Percentiles rank a stretch among this genome's conserved stretches.
Evolutionary conservation across 257 asterid species (phyloP).

Genomic region (Salvia rosmarinus): DNA sequence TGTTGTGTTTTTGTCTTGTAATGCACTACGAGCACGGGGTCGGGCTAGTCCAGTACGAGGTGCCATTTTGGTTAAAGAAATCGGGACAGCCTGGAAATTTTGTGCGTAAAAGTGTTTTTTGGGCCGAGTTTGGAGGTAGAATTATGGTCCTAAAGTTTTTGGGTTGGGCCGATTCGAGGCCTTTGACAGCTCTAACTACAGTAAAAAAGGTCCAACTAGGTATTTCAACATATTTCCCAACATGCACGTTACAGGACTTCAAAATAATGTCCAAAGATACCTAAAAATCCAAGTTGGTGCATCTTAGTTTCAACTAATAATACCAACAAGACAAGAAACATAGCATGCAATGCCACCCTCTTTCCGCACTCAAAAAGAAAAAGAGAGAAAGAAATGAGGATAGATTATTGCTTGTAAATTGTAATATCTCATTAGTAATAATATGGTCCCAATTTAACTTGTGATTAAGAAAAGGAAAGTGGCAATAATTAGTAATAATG

Average conservation of each 20-base stretch:
- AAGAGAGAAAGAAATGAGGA: not conserved
- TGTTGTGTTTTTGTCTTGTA: no score
- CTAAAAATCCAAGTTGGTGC: not conserved
- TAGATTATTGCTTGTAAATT: not conserved
- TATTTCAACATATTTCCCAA: not conserved
- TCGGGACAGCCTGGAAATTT: no score
- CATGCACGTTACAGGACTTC: not conserved
- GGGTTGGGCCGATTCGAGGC: no score
- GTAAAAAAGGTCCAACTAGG: no score
- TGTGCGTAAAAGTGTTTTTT: no score
- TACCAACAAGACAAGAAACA: not conserved
- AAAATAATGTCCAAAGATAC: not conserved
- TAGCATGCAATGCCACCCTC: not conserved
- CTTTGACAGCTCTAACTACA: no score
- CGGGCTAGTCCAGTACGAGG: no score
- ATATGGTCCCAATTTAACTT: not conserved
- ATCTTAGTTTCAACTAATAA: not conserved
- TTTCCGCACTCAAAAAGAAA: not conserved
- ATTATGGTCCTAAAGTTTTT: no score
- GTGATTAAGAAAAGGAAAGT: not conserved
- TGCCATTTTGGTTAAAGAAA: no score
- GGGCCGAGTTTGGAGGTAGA: no score
- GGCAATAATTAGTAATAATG: slow-evolving; percentile 1
- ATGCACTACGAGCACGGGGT: no score
- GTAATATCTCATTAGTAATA: not conserved